Base-by-base conservation (phyloP, 148 eudicot genomes). In the Silene latifolia region DNA sequence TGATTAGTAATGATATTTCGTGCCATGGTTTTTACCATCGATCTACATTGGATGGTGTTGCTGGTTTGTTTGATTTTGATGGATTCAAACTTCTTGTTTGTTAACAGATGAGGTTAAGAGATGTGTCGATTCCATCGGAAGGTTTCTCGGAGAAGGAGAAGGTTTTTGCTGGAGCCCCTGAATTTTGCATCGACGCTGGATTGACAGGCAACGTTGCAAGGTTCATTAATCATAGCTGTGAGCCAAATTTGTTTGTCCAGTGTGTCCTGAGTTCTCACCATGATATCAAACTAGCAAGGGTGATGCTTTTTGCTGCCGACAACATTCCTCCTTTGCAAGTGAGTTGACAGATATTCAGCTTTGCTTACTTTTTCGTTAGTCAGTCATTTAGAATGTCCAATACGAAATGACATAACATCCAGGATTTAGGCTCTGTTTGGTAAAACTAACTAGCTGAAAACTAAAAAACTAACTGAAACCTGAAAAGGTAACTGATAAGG, bases 211-310 rank as follows among this genome's bases (percentile, higher is more conserved):
- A 80, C 64, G 60, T 87, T 44, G 85, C 90, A 1, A 78, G 90
- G 44, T 87, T 87, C 59, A 83, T 87, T 12, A 87, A 87, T 48
- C 90, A 87, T 72, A 85, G 90, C 56, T 87, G 90, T 76, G 85
- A 85, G 59, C 90, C 90, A 0, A 85, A 87, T 66, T 80, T 87
- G 4, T 87, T 87, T 72, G 90, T 87, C 7, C 90, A 85, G 65
- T 87, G 90, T 56, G 76, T 87, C 46, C 42, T 87, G 39, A 87
- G 84, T 61, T 75, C 80, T 4, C 90, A 87, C 65, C 88, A 83
- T 51, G 88, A 87, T 42, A 59, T 82, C 53, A 85, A 72, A 72
- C 78, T 85, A 63, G 90, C 90, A 8, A 81, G 85, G 44, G 84
- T 87, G 64, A 81, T 85, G 84, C 78, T 87, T 20, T 80, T 85